These are phyloP conservation scores for Clonostachys rosea DNA, from an alignment of 2,329 filamentous ascomycete species.

Conservation along the genomic window DNA sequence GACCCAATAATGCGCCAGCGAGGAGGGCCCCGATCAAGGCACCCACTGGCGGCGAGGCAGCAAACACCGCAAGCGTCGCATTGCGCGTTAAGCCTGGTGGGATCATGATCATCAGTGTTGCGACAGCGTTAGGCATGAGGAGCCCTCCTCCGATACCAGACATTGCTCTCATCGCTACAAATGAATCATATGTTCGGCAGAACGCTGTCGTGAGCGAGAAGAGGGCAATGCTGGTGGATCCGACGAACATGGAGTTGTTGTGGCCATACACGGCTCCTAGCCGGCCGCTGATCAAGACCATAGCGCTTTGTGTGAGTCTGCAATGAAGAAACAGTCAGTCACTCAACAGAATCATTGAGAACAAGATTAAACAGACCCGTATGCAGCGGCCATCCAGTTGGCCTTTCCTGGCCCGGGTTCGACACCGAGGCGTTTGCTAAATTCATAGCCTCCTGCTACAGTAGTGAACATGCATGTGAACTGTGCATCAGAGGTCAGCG, in stretches of 20 bases:
- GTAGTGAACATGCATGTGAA: slow-evolving; percentile 21
- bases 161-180: slow-evolving; percentile 36
- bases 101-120: slow-evolving; percentile 40
- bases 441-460: slow-evolving; percentile 15
- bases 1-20: slow-evolving; percentile 22
- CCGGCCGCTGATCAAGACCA: slow-evolving; percentile 46
- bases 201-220: slow-evolving; percentile 39
- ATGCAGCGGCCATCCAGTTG: slow-evolving; percentile 33
- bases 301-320: slow-evolving; percentile 44
- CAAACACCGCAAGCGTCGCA: slow-evolving; percentile 38
- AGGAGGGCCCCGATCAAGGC: slow-evolving; percentile 34
- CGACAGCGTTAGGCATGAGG: slow-evolving; percentile 46
- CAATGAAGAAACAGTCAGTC: not conserved
- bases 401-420: slow-evolving; percentile 20
- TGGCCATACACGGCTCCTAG: slow-evolving; percentile 49
- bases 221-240: slow-evolving; percentile 32
- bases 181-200: slow-evolving; percentile 30
- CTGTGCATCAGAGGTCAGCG: slow-evolving; percentile 2
- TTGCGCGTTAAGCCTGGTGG: slow-evolving; percentile 39
- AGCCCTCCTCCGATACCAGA: slow-evolving; percentile 42
- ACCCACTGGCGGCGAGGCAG: slow-evolving; percentile 38
- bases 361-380: slow-evolving; percentile 17
- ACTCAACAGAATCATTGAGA: not conserved
- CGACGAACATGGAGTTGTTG: slow-evolving; percentile 37
- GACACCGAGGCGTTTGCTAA: slow-evolving; percentile 17